A percentile compares a stretch with the other conserved stretches of the same genome.
Conservation (phyloP, 2,329 filamentous ascomycete species). For the Pseudomassariella vexata region DNA sequence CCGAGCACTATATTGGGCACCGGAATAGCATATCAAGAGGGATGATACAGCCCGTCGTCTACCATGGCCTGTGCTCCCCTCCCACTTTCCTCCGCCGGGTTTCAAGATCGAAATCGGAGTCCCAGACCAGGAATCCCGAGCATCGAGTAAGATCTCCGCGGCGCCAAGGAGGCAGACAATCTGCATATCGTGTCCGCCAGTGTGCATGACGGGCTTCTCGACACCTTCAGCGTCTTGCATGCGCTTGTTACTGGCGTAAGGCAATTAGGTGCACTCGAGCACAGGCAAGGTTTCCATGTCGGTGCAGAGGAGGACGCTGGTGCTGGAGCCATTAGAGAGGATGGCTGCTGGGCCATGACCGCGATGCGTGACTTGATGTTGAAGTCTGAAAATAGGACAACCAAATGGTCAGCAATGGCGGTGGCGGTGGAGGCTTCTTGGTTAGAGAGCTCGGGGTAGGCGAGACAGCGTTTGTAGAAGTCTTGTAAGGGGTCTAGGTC, state of each 20-base stretch:
- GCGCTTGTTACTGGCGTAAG: slow-evolving; percentile 35
- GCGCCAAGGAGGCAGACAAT: slow-evolving; percentile 52
- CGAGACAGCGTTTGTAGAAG: slow-evolving; percentile 14
- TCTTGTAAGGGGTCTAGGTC: slow-evolving; percentile 1
- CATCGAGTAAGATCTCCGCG: slow-evolving; percentile 39
- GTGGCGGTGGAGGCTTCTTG: slow-evolving; percentile 12
- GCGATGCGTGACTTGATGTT: slow-evolving; percentile 14
- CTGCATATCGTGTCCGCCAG: slow-evolving; percentile 65
- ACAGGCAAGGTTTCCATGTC: slow-evolving; percentile 46
- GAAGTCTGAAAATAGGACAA: slow-evolving; percentile 7
- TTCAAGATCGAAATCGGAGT: slow-evolving; percentile 62
- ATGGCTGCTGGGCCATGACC: slow-evolving; percentile 18
- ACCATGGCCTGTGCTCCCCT: slow-evolving; percentile 46
- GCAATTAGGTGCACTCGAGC: slow-evolving; percentile 37
- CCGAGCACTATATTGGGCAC: slow-evolving; percentile 31
- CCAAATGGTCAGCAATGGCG: slow-evolving; percentile 9
- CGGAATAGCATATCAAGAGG: slow-evolving; percentile 13
- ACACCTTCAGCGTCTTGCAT: slow-evolving; percentile 40
- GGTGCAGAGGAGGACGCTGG: slow-evolving; percentile 37
- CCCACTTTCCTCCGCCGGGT: slow-evolving; percentile 59
- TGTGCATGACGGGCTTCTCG: slow-evolving; percentile 57
- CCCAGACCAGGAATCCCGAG: slow-evolving; percentile 48
- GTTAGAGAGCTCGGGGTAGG: slow-evolving; percentile 15
- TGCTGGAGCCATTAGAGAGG: slow-evolving; percentile 11
- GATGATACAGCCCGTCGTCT: slow-evolving; percentile 27